These are phyloP conservation scores for Pichia phayaonensis DNA, from an alignment of 805 yeast genomes.

Conservation along the genomic window DNA sequence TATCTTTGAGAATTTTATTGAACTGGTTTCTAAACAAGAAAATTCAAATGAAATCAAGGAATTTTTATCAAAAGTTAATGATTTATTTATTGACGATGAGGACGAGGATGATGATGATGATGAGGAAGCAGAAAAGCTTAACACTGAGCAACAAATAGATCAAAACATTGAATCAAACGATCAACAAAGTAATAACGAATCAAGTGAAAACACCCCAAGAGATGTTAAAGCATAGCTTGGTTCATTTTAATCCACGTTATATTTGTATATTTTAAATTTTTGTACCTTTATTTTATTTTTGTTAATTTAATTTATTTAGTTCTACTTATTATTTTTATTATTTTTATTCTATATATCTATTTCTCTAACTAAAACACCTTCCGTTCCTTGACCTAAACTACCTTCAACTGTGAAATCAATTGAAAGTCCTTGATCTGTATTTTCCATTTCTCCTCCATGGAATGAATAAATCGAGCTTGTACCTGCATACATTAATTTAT, in stretches of 20 bases:
- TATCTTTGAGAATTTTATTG: slow-evolving; percentile 19
- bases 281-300: neutral
- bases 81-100: neutral
- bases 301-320: too few relatives aligned
- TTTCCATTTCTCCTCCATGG: slow-evolving; percentile 29
- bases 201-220: neutral
- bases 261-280: neutral
- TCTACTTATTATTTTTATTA: too few relatives aligned
- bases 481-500: slow-evolving; percentile 59
- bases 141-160: neutral
- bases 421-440: slow-evolving; percentile 17
- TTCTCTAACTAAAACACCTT: slow-evolving; percentile 58
- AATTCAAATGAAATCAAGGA: slow-evolving; percentile 1
- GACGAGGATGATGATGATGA: slow-evolving; percentile 1
- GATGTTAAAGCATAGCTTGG: neutral
- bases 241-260: too few relatives aligned
- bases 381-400: slow-evolving; percentile 52
- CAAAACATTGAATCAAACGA: neutral
- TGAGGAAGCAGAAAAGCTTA: slow-evolving; percentile 2
- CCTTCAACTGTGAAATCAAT: slow-evolving; percentile 48
- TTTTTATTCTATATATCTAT: slow-evolving; percentile 31
- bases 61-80: neutral
- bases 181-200: neutral
- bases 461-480: slow-evolving; percentile 52
- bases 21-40: slow-evolving; percentile 6